Base-by-base conservation (phyloP, 768 basidiomycete genomes). In the Pleurotus ostreatus region DNA sequence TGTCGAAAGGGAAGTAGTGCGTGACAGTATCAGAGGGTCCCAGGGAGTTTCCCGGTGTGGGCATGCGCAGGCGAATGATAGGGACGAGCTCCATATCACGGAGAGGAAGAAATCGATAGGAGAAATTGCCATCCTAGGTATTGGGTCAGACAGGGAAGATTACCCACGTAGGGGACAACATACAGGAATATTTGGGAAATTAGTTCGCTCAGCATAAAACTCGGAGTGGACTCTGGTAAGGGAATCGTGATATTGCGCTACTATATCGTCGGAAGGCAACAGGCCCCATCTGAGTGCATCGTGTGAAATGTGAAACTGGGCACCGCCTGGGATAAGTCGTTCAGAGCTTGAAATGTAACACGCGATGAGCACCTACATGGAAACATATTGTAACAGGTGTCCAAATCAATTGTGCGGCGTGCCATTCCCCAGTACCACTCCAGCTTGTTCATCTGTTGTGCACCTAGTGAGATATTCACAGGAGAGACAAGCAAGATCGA, bases 381-480 rank as follows among this genome's bases (percentile, higher is more conserved):
- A 30, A 63, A 63, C 41, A 65, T 41, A 46, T 65, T 65, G 18
- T 51, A 46, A 13, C 57, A 30, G 0, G 60, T 59, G 49, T 63
- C 63, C 13, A 63, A 46, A 48, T 63, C 57, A 22, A 65, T n/a
- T 23, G 59, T 57, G 7, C 49, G 18, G 3, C 15, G 4, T n/a
- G 38, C 16, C 56, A 63, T 52, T 2, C 59, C 55, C 62, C 60
- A 63, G n/a, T 30, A 22, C 57, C 57, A 63, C 40, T 65, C 63
- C 1, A 65, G 26, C 37, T 45, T 53, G 41, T 58, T n/a, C 30
- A 61, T 56, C 57, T 61, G 20, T 34, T 34, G 11, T 2, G 20
- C 2, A 44, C 41, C n/a, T 15, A n/a, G 1, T 44, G 41, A 44
- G 41, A 16, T 18, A 18, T 44, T 15, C n/a, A 44, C 30, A 34